Base-by-base conservation (phyloP, 106 monocot species). In the Alisma plantagoaquatica region DNA sequence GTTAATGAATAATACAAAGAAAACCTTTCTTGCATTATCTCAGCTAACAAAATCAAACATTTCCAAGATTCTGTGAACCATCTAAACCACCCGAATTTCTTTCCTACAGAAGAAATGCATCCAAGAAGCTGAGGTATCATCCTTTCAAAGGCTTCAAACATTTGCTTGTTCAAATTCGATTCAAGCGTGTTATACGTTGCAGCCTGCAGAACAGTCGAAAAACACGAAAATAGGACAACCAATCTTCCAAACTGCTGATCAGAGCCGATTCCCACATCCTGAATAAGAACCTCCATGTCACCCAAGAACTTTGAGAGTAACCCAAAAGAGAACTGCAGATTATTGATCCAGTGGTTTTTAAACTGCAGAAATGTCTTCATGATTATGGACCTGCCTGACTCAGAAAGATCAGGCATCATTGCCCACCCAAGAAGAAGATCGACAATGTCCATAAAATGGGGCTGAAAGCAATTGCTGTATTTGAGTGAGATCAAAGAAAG, bases 351-450 rank as follows among this genome's bases (percentile, higher is more conserved):
- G 52, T 98, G 90, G 15, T 59, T 71, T 45, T 62, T 81, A 32
- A 98, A 98, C 69, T 79, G 81, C 61, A 85, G 54, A 61, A 98
- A 98, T 27, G 73, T 70, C 24, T 90, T 79, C 56, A 68, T 82
- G 29, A 98, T 82, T 3, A 76, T 42, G 22, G 23, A 10, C 33
- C 81, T 63, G 45, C 76, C 82, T 2, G 68, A 31, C 21, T 77
- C 98, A 35, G 90, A 71, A 16, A 96, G 84, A 51, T 79, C 77
- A 1, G 96, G 89, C 68, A 84, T 72, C 30, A 98, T 70, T 3
- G 90, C 90, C 89, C 98, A 98, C 8, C 98, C 98, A 46, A 98
- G 85, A 56, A 98, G 90, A 41, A 98, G 61, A 41, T 98, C 98
- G 25, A 98, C 67, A 15, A 86, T 79, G 59, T 98, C 98, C 0